Evolutionary conservation across 495 filamentous ascomycete species (phyloP).

Genomic region (Achaetomiella virescens): DNA sequence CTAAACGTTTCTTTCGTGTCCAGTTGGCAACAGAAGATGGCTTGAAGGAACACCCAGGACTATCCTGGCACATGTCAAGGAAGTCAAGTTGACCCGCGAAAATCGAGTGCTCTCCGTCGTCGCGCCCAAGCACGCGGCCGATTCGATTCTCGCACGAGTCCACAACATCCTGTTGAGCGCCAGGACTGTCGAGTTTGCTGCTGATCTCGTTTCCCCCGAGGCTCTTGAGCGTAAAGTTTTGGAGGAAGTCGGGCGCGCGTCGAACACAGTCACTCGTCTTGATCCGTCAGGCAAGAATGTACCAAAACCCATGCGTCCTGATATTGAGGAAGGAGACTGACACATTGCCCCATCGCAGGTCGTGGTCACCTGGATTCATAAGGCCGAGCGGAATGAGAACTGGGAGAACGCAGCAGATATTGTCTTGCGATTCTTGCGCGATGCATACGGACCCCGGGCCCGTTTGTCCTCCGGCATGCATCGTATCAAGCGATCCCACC

Average conservation of each 20-base stretch:
- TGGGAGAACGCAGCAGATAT: conserved; percentile 32
- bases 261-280: conserved; percentile 34
- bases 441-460: conserved; percentile 26
- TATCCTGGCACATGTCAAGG: conserved; percentile 27
- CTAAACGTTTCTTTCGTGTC: background rate
- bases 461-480: conserved; percentile 17
- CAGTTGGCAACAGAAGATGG: conserved; percentile 34
- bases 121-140: conserved; percentile 28
- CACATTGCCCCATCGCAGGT: conserved; percentile 9
- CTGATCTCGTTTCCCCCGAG: conserved; percentile 16
- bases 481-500: background rate
- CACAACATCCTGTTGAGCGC: conserved; percentile 23
- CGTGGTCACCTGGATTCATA: conserved; percentile 37
- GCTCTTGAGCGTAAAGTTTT: conserved; percentile 23
- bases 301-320: conserved; percentile 11
- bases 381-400: conserved; percentile 11
- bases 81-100: conserved; percentile 27
- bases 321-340: background rate
- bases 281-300: conserved; percentile 22
- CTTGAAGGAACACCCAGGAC: conserved; percentile 23
- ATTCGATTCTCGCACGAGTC: conserved; percentile 36
- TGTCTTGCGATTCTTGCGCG: conserved; percentile 39
- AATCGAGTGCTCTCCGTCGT: conserved; percentile 28
- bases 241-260: conserved; percentile 37
- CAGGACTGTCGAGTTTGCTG: conserved; percentile 14